Base-by-base conservation (phyloP, 805 yeast species). In the Yarrowia sp. region DNA sequence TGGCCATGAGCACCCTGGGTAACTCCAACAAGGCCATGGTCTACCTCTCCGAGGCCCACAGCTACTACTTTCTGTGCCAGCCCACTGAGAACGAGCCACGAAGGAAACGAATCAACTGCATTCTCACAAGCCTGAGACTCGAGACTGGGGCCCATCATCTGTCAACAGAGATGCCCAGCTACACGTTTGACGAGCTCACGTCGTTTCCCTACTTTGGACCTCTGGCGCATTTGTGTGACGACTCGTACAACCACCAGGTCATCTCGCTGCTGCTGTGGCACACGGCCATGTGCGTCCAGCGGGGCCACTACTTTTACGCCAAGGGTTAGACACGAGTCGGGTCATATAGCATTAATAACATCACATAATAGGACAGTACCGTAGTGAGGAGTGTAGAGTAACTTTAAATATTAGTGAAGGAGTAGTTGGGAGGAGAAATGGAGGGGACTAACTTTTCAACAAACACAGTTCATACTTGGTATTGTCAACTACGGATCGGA, bases 261-360 rank as follows among this genome's bases (percentile, higher is more conserved):
- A 53, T 53, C 38, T 53, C 58, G 14, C 58, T 53, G 32, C 32
- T 53, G 9, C 58, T 53, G 8, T 53, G 58, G 58, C 58, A 53
- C 4, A 53, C 58, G 10, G 42, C 58, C n/a, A 53, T 53, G 58
- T 36, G 58, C 38, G 38, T 38, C 15, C 58, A 53, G 38, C 36
- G 38, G 8, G 58, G 58, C 3, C 19, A 53, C 35, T 53, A 38
- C 19, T 15, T 53, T 19, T 53, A 36, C 10, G 43, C 43, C 32
- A 53, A 50, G 15, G 38, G 40, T 1, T 50, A n/a, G 40, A 7
- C 4, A 26, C 3, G 32, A 26, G 32, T 8, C 4, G 40, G 32
- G 32, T 3, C 32, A 26, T 38, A 38, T 38, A 50, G 19, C 40
- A 48, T 50, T 50, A 35, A 50, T 50, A 19, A 19, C 19, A 19